These are phyloP conservation scores for Epichloe aotearoae DNA, from an alignment of 2,329 filamentous ascomycete species.

Conservation along the genomic window DNA sequence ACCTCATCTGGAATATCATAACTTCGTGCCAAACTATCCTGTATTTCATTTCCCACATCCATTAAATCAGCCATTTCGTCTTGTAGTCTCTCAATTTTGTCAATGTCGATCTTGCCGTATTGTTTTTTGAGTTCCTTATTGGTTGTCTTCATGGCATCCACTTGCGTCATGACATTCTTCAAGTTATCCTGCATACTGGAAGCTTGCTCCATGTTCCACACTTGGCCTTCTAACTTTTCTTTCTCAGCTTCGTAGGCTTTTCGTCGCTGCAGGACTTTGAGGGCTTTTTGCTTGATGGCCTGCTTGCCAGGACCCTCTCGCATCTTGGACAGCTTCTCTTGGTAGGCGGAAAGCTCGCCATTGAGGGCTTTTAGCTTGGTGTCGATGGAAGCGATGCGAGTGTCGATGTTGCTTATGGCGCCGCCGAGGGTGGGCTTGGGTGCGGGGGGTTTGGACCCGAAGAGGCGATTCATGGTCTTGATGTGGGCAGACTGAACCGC, in stretches of 20 bases:
- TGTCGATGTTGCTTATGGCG: conserved; percentile 77
- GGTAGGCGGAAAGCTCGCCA: conserved; percentile 78
- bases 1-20: conserved; percentile 97
- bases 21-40: conserved; percentile 79
- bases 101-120: conserved; percentile 94
- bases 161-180: conserved; percentile 96
- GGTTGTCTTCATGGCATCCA: conserved; percentile 93
- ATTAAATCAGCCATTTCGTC: conserved; percentile 98
- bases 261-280: conserved; percentile 84
- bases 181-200: conserved; percentile 98
- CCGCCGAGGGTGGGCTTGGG: conserved; percentile 80
- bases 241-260: conserved; percentile 92
- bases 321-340: conserved; percentile 80
- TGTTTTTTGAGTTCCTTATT: conserved; percentile 87
- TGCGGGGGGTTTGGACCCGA: conserved; percentile 74
- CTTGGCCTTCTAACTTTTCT: conserved; percentile 85
- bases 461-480: conserved; percentile 78
- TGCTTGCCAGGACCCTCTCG: conserved; percentile 89
- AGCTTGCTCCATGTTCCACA: conserved; percentile 98
- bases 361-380: conserved; percentile 90
- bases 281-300: conserved; percentile 84
- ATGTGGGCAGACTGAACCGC: neutral
- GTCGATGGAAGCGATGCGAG: conserved; percentile 74
- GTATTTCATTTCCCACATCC: conserved; percentile 96
- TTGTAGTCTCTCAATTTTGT: conserved; percentile 94